A percentile compares a stretch with the other conserved stretches of the same genome.
These are phyloP conservation scores for Candida mattraensis DNA, from an alignment of 805 yeast genomes.

Conservation along the genomic window DNA sequence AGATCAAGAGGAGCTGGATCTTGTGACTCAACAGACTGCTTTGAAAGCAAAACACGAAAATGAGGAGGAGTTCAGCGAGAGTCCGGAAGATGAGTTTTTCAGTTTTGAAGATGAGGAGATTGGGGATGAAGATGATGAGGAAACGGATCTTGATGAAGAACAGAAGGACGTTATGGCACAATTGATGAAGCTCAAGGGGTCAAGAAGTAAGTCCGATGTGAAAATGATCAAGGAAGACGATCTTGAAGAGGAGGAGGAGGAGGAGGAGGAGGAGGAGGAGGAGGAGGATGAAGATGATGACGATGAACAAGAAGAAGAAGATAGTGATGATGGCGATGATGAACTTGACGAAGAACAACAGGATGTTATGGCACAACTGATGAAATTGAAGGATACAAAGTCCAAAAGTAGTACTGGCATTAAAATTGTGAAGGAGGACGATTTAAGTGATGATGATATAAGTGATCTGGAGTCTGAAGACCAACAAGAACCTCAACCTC, in stretches of 20 bases:
- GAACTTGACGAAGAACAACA: conserved; percentile 33
- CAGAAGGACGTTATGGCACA: conserved; percentile 28
- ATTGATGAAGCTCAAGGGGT: conserved; percentile 26
- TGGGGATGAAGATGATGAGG: conserved; percentile 11
- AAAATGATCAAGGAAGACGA: conserved; percentile 34
- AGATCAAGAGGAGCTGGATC: conserved; percentile 18
- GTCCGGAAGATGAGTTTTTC: conserved; percentile 16
- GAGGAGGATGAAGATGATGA: conserved; percentile 5
- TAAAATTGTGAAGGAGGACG: conserved; percentile 11
- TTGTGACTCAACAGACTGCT: conserved; percentile 3
- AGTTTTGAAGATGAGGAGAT: conserved; percentile 8
- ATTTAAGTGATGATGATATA: conserved; percentile 13
- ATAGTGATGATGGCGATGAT: conserved; percentile 12
- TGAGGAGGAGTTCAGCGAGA: conserved; percentile 13
- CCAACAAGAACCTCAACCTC: conserved; percentile 17
- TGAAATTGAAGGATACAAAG: conserved; percentile 51
- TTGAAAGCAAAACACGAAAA: conserved; percentile 14
- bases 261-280: conserved; percentile 13
- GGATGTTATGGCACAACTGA: conserved; percentile 61
- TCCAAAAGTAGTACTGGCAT: conserved; percentile 26
- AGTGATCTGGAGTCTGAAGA: conserved; percentile 6
- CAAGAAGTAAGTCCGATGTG: conserved; percentile 23
- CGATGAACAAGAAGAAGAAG: conserved; percentile 7
- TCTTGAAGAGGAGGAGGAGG: conserved; percentile 23
- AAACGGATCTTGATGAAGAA: conserved; percentile 22